A percentile compares a stretch with the other conserved stretches of the same genome.
Evolutionary conservation across 2,329 filamentous ascomycete genomes (phyloP).

Genomic region (Cladorrhinum sp.): DNA sequence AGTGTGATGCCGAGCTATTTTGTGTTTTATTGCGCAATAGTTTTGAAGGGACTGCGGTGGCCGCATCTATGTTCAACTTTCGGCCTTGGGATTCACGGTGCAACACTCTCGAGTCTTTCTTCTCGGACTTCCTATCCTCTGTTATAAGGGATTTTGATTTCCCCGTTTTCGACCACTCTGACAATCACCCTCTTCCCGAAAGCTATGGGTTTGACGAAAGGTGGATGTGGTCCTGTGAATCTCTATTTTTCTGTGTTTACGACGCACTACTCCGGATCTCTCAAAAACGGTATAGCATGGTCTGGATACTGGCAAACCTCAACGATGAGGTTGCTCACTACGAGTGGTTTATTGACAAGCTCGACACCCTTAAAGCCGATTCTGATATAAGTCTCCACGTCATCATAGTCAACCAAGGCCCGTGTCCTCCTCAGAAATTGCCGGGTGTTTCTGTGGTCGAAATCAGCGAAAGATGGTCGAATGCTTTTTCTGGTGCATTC

Average conservation of each 20-base stretch:
- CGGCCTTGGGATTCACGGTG: too few species aligned
- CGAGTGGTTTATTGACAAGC: not conserved
- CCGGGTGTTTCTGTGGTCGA: not conserved
- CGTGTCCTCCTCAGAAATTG: not conserved
- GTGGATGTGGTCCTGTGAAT: not conserved
- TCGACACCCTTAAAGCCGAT: not conserved
- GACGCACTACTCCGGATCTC: not conserved
- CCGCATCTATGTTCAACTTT: too few species aligned
- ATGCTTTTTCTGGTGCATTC: too few species aligned
- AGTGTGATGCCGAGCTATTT: too few species aligned
- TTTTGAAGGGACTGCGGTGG: too few species aligned
- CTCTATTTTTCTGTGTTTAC: not conserved
- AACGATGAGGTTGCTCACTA: not conserved
- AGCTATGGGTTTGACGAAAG: too few species aligned
- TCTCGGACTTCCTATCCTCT: too few species aligned
- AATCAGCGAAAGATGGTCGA: not conserved
- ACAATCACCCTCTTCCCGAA: too few species aligned
- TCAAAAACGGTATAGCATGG: not conserved
- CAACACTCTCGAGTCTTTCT: too few species aligned
- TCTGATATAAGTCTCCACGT: not conserved
- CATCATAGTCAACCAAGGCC: not conserved
- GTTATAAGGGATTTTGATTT: too few species aligned
- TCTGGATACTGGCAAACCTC: not conserved
- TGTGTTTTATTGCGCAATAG: too few species aligned
- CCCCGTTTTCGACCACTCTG: too few species aligned